Percentiles rank a stretch among this genome's conserved stretches.
phyloP scores from a whole-genome alignment of 306 rosid genomes.

The Dryas octopetala region DNA sequence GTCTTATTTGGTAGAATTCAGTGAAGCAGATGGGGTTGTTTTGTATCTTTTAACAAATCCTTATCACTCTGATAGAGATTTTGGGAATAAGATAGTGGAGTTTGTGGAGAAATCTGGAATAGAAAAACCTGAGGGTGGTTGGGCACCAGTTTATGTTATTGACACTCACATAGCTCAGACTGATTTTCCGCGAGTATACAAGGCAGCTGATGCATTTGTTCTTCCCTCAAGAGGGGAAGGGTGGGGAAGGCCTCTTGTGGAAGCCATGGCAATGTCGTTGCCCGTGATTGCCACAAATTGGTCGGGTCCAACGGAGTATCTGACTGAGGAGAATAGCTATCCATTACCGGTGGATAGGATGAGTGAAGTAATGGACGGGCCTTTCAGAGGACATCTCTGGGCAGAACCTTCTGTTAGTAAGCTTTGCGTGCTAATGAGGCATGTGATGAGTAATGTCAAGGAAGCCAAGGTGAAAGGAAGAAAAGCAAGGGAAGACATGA shows the following conservation, averaged over 20 bases:
- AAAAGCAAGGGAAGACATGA: constrained; percentile 72
- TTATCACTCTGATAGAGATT: constrained; percentile 69
- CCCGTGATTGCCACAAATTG: constrained; percentile 79
- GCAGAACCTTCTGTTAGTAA: constrained; percentile 65
- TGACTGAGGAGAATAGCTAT: constrained; percentile 72
- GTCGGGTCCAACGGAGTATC: constrained; percentile 85
- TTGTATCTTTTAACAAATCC: constrained; percentile 75
- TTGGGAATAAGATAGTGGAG: constrained; percentile 71
- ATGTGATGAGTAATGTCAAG: constrained; percentile 37
- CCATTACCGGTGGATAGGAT: constrained; percentile 57
- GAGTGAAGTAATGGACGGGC: constrained; percentile 77
- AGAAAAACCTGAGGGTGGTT: constrained; percentile 51
- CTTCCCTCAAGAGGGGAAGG: constrained; percentile 94
- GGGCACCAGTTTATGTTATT: constrained; percentile 66
- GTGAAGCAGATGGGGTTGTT: constrained; percentile 48
- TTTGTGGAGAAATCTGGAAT: constrained; percentile 55
- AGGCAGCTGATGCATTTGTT: constrained; percentile 70
- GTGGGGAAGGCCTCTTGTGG: constrained; percentile 87
- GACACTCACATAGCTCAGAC: constrained; percentile 67
- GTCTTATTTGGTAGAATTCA: constrained; percentile 68
- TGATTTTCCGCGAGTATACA: constrained; percentile 66
- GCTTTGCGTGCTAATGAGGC: constrained; percentile 65
- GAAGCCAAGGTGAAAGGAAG: constrained; percentile 65
- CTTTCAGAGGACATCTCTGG: constrained; percentile 82
- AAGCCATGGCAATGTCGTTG: constrained; percentile 89